Evolutionary conservation across 1,139 yeast genomes (phyloP).

Genomic region (Pichia sorboxylosa): DNA sequence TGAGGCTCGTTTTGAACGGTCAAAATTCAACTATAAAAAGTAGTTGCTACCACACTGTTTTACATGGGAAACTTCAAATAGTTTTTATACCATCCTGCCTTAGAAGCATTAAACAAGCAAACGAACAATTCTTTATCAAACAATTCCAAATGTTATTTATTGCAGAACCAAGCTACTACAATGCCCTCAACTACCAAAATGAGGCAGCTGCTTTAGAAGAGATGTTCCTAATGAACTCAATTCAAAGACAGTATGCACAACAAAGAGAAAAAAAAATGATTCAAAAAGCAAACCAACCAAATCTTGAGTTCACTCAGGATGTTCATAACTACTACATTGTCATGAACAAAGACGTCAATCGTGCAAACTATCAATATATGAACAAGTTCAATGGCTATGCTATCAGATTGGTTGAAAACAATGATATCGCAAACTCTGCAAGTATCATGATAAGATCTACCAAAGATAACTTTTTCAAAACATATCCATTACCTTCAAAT

Average conservation of each 20-base stretch:
- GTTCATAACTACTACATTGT: conserved; percentile 8
- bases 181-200: not conserved
- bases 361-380: conserved; percentile 3
- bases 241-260: conserved; percentile 10
- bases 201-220: conserved; percentile 1
- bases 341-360: conserved; percentile 5
- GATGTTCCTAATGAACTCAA: conserved; percentile 3
- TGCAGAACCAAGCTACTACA: conserved; percentile 4
- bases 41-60: no score
- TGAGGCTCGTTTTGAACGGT: no score
- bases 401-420: conserved; percentile 7
- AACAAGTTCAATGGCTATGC: conserved; percentile 10
- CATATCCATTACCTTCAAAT: conserved; percentile 11
- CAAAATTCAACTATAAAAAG: no score
- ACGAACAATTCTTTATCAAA: no score
- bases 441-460: conserved; percentile 11
- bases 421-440: no score
- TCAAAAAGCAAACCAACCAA: conserved; percentile 9
- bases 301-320: conserved; percentile 6
- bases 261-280: conserved; percentile 7
- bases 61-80: no score
- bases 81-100: no score
- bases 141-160: conserved; percentile 6
- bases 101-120: no score
- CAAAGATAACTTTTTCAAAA: conserved; percentile 11